Evolutionary conservation across 768 basidiomycete genomes (phyloP), one percentile per base, ranked within the genome.

Genomic region (Russula sp.): DNA sequence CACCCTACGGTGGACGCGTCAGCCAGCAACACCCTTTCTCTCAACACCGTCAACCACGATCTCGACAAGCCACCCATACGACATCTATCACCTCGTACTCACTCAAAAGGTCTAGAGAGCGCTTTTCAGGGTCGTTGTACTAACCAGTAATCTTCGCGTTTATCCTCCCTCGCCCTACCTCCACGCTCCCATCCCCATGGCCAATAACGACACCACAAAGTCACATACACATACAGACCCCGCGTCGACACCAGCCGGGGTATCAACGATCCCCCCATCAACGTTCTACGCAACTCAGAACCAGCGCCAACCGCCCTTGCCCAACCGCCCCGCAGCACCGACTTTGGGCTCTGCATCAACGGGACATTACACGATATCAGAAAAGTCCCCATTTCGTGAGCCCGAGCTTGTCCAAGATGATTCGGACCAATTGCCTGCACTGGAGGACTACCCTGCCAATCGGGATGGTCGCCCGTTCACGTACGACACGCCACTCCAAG

Each of bases 271-370:
- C 64, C 66, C 58, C 64, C 74, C 50, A 67, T 52, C 60, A 35
- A 52, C 51, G 0, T 67, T 58, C 48, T 66, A 66, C 36, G 46
- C 39, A 41, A 63, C 0, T 32, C 60, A 58, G n/a, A 65, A 22
- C 46, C 56, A 66, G 25, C 64, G 66, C 18, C 75, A 74, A 10
- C 75, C 76, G 3, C 73, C 76, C 18, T 70, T 76, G 7, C 75
- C 75, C 48, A 69, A 69, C 41, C 68, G 75, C 8, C 71, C 70
- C 18, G 70, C 62, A 14, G 57, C 50, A n/a, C 64, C 70, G 56
- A 68, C 64, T 62, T 45, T 69, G 20, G 78, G 78, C 18, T 76
- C 77, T 1, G 56, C 75, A 14, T 68, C 74, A 55, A 77, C 77
- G 47, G 69, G 71, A 53, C 73, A 75, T 65, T 59, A 65, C 32